Base-by-base conservation (phyloP, 2,329 filamentous ascomycete genomes). In the Chaetomiaceae sp. region DNA sequence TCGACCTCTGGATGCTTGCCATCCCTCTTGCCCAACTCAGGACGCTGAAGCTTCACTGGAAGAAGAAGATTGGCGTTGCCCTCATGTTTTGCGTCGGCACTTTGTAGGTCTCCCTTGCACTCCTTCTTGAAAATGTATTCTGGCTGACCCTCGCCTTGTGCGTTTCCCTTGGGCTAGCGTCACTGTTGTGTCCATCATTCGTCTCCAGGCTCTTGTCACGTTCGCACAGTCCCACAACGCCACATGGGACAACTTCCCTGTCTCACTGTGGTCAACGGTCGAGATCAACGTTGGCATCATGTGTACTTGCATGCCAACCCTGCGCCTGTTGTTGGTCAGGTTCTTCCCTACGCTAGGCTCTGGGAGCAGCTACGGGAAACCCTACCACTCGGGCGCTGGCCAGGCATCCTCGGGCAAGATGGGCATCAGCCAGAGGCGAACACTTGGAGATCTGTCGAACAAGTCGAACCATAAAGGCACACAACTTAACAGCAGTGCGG, bases 31-130 rank as follows among this genome's bases (percentile, higher is more conserved):
- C 66, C 14, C 69, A 73, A 45, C 58, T 78, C 9, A 58, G 63
- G 16, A 40, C 60, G 1, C 65, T 77, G 32, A 66, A 69, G 2
- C 61, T 77, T 21, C 67, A 71, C 49, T 71, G 67, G 63, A 73
- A 73, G 64, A 76, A 76, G 64, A 78, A 75, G 65, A 34, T 73
- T 9, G 68, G 72, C 30, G 69, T 76, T 6, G 61, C 59, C n/a
- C 42, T 75, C 40, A 76, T 78, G 73, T 76, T 78, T 51, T 65
- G 64, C 20, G 70, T 76, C 5, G 74, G 75, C 4, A 65, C 68
- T 2, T 71, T 73, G 63, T 64, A 54, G 45, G 61, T 60, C 11
- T 13, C 10, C 8, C 20, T 5, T 18, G 10, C 5, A 18, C 20
- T 21, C n/a, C n/a, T n/a, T n/a, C n/a, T n/a, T n/a, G n/a, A n/a